phyloP scores from a whole-genome alignment of 495 filamentous ascomycete species.

The Neurospora terricola region DNA sequence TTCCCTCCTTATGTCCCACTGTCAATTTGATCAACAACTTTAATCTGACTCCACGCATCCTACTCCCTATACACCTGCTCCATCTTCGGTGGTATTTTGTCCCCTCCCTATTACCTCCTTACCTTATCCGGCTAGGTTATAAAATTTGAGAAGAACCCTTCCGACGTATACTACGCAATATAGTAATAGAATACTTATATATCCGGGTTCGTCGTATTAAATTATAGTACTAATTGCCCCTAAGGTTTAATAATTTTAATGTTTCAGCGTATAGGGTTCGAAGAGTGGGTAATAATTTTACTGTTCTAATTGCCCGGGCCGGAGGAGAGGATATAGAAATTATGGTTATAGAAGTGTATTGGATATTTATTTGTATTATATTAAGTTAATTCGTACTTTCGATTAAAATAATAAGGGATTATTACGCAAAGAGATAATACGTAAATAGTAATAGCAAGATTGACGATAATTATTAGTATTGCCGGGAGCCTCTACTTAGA shows the following conservation, averaged over 20 bases:
- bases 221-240: slow-evolving; percentile 41
- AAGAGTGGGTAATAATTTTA: slow-evolving; percentile 26
- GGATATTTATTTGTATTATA: slow-evolving; percentile 17
- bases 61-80: slow-evolving; percentile 41
- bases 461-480: too few relatives aligned
- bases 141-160: slow-evolving; percentile 42
- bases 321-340: slow-evolving; percentile 41
- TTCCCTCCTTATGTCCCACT: slow-evolving; percentile 30
- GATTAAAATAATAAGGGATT: too few relatives aligned
- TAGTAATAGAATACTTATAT: slow-evolving; percentile 54
- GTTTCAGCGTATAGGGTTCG: slow-evolving; percentile 46
- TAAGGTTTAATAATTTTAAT: slow-evolving; percentile 34
- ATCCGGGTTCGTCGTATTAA: slow-evolving; percentile 24
- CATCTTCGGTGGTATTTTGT: slow-evolving; percentile 29
- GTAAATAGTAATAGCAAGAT: too few relatives aligned
- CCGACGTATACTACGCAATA: slow-evolving; percentile 48
- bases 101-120: neutral
- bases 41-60: slow-evolving; percentile 33
- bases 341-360: slow-evolving; percentile 41
- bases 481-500: too few relatives aligned
- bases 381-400: too few relatives aligned
- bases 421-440: too few relatives aligned
- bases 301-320: slow-evolving; percentile 42
- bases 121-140: slow-evolving; percentile 36
- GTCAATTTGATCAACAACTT: slow-evolving; percentile 47